These are phyloP conservation scores for Glutinoglossum americanum DNA, from an alignment of 495 filamentous ascomycete species.

Conservation along the genomic window DNA sequence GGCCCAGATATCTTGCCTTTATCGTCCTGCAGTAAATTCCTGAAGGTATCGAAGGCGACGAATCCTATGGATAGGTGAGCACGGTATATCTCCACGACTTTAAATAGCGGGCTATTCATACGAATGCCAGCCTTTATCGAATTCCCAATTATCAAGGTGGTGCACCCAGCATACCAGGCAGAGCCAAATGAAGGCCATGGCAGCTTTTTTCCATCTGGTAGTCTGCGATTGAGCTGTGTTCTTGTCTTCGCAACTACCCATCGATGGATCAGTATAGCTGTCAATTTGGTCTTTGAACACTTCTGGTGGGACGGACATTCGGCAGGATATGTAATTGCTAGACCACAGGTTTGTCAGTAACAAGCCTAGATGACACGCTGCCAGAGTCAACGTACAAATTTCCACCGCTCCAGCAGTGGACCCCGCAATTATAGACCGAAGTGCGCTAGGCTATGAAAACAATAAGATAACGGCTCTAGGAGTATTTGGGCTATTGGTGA, in stretches of 20 bases:
- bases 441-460: conserved; percentile 38
- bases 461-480: neutral
- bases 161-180: conserved; percentile 97
- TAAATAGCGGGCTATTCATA: conserved; percentile 20
- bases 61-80: conserved; percentile 36
- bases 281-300: neutral
- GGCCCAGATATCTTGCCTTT: conserved; percentile 81
- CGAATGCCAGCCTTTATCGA: conserved; percentile 87
- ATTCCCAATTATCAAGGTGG: conserved; percentile 90
- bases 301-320: conserved; percentile 42
- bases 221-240: conserved; percentile 73
- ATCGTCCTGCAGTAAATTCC: conserved; percentile 57
- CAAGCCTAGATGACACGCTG: neutral
- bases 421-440: conserved; percentile 76
- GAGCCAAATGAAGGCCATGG: conserved; percentile 84
- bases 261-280: conserved; percentile 4
- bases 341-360: neutral
- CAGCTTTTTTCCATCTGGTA: conserved; percentile 65
- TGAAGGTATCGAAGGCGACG: conserved; percentile 88
- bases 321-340: conserved; percentile 91
- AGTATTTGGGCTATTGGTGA: neutral
- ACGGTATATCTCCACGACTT: neutral
- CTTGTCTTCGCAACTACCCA: conserved; percentile 72
- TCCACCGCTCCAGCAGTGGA: conserved; percentile 83
- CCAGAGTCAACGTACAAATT: conserved; percentile 39